Base-by-base conservation (phyloP, 1,284 basidiomycete genomes). In the Mycosarcoma mackinlayi region DNA sequence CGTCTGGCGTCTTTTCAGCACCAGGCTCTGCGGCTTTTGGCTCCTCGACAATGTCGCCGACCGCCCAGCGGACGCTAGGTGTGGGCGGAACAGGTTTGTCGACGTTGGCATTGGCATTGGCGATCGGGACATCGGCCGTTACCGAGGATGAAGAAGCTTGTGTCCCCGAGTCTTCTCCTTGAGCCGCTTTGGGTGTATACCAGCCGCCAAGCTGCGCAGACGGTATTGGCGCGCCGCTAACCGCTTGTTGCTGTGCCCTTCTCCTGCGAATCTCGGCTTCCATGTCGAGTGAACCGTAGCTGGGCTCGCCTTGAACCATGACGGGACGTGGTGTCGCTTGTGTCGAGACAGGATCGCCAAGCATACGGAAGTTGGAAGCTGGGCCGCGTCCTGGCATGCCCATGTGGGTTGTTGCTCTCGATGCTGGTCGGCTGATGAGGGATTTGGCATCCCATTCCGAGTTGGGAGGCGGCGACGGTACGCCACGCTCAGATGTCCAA, bases 231-330 rank as follows among this genome's bases (percentile, higher is more conserved):
- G 47, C 53, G 25, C 63, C 66, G 27, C 33, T 64, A 2, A 56
- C 56, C 5, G 54, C 67, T 46, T 51, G 59, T 53, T 60, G 60
- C 28, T 59, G 63, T 18, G 64, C 64, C 7, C 76, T 42, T 6
- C 69, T 44, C 23, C 60, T 37, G 14, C 76, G 57, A 14, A 78
- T 60, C 45, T 75, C 76, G 7, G 73, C 73, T 37, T 78, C 76
- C 76, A 78, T 78, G 33, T 78, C 75, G 28, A 78, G 48, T 34
- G 58, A 59, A 5, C 51, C 68, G 33, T 58, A 66, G 55, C 68
- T 72, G 16, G 63, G 63, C 50, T 72, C 54, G 8, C 31, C 35
- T 9, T 49, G 52, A 8, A 59, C 50, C 49, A 69, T 59, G n/a
- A 54, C 58, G 0, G 58, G 67, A 8, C 67, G 62, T 6, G 72